Conservation (phyloP, 2,329 filamentous ascomycete species). For the Herpotrichia juniperi region DNA sequence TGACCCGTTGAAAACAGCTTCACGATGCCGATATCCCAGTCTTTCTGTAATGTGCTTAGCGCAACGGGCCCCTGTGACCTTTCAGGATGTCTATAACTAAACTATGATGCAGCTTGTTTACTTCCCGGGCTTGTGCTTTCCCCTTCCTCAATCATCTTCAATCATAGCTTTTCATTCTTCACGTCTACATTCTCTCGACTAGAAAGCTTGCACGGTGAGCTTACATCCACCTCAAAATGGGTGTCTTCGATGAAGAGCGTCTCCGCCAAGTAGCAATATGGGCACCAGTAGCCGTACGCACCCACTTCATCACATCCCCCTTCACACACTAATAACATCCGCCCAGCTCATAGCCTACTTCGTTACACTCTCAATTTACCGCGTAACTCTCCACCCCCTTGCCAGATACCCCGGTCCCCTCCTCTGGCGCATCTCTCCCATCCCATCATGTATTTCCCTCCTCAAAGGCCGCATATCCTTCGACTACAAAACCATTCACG, state of each 20-base stretch:
- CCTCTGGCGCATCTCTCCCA: conserved; percentile 34
- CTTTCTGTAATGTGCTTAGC: conserved; percentile 13
- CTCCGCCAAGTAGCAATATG: conserved; percentile 27
- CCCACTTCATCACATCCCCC: neutral
- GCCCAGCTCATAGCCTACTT: conserved; percentile 27
- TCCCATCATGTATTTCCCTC: conserved; percentile 33
- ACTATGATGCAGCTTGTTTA: conserved; percentile 8
- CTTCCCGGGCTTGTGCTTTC: neutral
- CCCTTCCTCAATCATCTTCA: neutral
- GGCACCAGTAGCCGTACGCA: conserved; percentile 30
- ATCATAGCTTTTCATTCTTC: no score
- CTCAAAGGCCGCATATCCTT: conserved; percentile 35
- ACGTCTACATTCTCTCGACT: neutral
- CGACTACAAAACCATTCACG: conserved; percentile 37
- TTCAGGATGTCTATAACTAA: conserved; percentile 24
- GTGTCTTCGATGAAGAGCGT: conserved; percentile 32
- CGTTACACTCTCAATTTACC: conserved; percentile 29
- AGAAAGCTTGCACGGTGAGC: neutral
- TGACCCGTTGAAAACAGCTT: conserved; percentile 4
- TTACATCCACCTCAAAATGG: conserved; percentile 19
- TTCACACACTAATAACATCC: conserved; percentile 8
- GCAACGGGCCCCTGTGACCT: conserved; percentile 24
- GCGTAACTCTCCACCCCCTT: conserved; percentile 36
- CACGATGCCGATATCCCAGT: conserved; percentile 10
- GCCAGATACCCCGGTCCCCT: conserved; percentile 37